Evolutionary conservation across 345 rosid genomes (phyloP).

Genomic region (Eutrema yunnanense): DNA sequence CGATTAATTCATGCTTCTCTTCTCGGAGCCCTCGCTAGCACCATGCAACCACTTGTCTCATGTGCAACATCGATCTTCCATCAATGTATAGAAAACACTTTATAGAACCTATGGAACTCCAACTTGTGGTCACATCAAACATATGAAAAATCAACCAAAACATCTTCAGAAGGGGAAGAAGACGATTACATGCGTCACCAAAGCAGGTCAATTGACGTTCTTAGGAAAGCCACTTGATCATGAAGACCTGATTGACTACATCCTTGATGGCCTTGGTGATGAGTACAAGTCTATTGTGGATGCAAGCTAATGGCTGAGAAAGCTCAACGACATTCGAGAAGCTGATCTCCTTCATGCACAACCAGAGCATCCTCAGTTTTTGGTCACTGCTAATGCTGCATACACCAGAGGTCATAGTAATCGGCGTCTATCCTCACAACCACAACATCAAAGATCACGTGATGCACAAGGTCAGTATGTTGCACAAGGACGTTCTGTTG

Average conservation of each 20-base stretch:
- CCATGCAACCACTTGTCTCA: no score
- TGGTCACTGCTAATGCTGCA: background rate
- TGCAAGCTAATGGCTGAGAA: background rate
- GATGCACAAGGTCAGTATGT: no score
- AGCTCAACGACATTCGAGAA: background rate
- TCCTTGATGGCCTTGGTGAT: background rate
- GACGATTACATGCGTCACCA: background rate
- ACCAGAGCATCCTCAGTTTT: background rate
- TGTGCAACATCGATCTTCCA: no score
- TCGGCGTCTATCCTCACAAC: no score
- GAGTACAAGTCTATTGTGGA: background rate
- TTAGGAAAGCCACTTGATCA: background rate
- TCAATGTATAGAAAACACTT: no score
- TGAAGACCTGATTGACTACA: background rate
- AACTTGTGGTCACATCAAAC: no score
- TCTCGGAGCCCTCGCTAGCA: no score
- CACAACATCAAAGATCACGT: no score
- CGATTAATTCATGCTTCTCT: no score
- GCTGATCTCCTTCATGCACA: background rate
- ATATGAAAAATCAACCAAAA: no score
- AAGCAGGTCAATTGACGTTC: conserved; percentile 5
- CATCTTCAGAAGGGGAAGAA: background rate
- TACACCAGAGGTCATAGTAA: background rate
- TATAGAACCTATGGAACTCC: no score
- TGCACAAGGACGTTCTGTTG: no score